These are phyloP conservation scores for Lindgomyces ingoldianus DNA, from an alignment of 495 filamentous ascomycete species.

Conservation along the genomic window DNA sequence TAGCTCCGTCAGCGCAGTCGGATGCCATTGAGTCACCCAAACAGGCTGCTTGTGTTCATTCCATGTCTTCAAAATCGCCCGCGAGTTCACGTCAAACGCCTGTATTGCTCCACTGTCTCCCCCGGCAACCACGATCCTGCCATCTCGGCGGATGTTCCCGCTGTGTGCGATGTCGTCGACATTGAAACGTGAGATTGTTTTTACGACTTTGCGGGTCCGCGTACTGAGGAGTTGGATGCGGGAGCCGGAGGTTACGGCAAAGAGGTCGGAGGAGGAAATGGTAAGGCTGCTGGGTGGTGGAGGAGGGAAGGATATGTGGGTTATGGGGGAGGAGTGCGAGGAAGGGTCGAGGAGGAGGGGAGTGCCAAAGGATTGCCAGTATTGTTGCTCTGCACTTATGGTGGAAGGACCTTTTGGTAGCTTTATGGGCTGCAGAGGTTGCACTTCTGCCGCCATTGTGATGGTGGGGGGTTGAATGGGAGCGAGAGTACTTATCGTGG, in stretches of 20 bases:
- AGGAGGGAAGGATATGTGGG: conserved; percentile 79
- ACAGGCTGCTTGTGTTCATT: conserved; percentile 92
- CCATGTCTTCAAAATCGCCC: conserved; percentile 96
- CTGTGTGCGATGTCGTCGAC: conserved; percentile 77
- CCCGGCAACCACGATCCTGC: conserved; percentile 83
- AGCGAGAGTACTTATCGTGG: too few relatives aligned
- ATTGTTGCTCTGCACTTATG: conserved; percentile 84
- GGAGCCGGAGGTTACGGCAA: conserved; percentile 88
- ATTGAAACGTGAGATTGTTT: conserved; percentile 84
- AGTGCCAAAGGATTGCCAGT: conserved; percentile 92
- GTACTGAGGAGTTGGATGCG: conserved; percentile 91
- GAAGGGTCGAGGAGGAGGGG: conserved; percentile 77
- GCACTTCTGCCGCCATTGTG: conserved; percentile 84
- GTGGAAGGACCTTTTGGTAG: conserved; percentile 72
- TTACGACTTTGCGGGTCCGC: conserved; percentile 81
- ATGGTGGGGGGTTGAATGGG: not conserved
- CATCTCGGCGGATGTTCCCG: conserved; percentile 84
- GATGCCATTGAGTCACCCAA: conserved; percentile 86
- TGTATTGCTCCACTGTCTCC: conserved; percentile 89
- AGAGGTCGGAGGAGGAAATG: conserved; percentile 62
- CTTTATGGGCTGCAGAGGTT: conserved; percentile 78
- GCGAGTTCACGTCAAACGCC: conserved; percentile 85
- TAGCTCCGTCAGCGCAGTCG: conserved; percentile 77
- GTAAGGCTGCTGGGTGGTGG: conserved; percentile 51
- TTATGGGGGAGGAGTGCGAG: conserved; percentile 79